phyloP scores from a whole-genome alignment of 139 green algal species.

The Pseudopediastrum boryanum region DNA sequence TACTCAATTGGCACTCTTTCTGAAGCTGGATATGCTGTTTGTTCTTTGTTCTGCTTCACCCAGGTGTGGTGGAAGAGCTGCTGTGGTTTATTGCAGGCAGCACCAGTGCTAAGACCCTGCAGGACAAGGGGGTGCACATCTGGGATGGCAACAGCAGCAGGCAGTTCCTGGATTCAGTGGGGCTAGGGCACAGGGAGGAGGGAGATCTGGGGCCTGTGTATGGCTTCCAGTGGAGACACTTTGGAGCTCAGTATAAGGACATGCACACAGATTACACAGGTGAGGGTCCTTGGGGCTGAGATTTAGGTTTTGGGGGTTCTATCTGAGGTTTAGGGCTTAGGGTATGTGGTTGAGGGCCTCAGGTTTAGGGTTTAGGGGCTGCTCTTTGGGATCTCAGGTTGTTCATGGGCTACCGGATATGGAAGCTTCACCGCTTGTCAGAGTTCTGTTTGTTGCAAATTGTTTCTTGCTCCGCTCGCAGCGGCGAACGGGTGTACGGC shows the following conservation, averaged over 20 bases:
- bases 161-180: conserved; percentile 54
- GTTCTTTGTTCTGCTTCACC: too few species aligned
- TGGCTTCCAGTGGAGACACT: conserved; percentile 99
- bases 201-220: conserved; percentile 98
- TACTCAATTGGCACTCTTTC: too few species aligned
- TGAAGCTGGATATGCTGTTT: too few species aligned
- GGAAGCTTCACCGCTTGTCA: too few species aligned
- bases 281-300: conserved; percentile 24
- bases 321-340: background rate
- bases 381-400: too few species aligned
- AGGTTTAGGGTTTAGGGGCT: too few species aligned
- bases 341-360: background rate
- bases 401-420: too few species aligned
- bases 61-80: conserved; percentile 97
- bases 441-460: too few species aligned
- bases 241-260: conserved; percentile 94
- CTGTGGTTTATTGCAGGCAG: conserved; percentile 96
- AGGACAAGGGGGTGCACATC: conserved; percentile 92
- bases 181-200: conserved; percentile 80
- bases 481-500: too few species aligned
- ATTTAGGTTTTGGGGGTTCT: background rate
- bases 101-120: conserved; percentile 86
- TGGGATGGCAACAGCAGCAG: conserved; percentile 95
- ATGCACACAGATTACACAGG: conserved; percentile 97
- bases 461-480: too few species aligned